Evolutionary conservation across 2,329 filamentous ascomycete species (phyloP).

Genomic region (Didymella exigua): DNA sequence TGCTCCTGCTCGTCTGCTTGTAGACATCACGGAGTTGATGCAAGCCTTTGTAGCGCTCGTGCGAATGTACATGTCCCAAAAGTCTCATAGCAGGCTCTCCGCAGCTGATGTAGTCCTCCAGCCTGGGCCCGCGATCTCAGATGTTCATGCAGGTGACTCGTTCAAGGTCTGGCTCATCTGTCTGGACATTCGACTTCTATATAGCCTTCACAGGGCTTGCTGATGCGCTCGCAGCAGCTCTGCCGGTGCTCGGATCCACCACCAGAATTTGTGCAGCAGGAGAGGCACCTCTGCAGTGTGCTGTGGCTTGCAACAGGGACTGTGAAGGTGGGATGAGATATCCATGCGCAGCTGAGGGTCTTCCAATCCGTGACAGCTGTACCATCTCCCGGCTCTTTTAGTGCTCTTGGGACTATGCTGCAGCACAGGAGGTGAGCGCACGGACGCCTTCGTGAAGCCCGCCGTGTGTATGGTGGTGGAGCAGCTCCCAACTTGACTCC

Average conservation of each 20-base stretch:
- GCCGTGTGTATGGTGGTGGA: neutral
- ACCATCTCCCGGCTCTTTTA: too few relatives aligned
- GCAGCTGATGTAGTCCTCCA: neutral
- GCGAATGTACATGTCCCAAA: too few relatives aligned
- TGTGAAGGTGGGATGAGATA: neutral
- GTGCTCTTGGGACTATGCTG: neutral
- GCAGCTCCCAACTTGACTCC: neutral
- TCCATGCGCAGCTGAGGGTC: neutral
- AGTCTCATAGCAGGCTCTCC: neutral
- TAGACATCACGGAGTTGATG: neutral
- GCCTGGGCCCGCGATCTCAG: neutral
- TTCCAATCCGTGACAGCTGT: neutral
- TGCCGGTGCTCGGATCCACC: neutral
- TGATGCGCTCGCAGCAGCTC: neutral
- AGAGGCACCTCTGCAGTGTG: neutral
- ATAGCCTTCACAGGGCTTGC: neutral
- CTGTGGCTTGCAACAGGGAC: neutral
- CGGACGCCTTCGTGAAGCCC: neutral
- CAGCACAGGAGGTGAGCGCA: conserved; percentile 1
- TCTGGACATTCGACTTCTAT: neutral
- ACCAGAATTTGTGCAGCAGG: neutral
- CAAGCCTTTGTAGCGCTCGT: neutral
- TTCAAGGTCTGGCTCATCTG: neutral
- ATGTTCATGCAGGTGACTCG: neutral
- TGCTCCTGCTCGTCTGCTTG: neutral